These are phyloP conservation scores for Euptelea pleiosperma DNA, from an alignment of 164 flowering plant species.

Conservation along the genomic window DNA sequence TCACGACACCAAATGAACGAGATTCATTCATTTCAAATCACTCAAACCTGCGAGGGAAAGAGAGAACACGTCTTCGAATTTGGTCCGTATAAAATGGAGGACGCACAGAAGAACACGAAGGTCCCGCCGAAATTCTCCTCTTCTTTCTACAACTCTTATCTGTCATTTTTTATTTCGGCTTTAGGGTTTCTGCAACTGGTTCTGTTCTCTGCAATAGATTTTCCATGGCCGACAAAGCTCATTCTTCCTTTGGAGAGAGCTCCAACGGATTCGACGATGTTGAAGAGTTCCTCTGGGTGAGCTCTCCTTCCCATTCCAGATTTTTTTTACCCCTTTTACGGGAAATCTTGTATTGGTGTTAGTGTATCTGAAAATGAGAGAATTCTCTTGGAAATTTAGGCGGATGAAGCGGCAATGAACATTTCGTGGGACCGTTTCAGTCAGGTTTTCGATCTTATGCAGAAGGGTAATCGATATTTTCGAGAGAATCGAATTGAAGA, in stretches of 20 bases:
- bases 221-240: slow-evolving; percentile 3
- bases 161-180: neutral
- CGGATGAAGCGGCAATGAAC: slow-evolving; percentile 37
- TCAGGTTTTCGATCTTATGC: slow-evolving; percentile 52
- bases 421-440: slow-evolving; percentile 44
- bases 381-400: slow-evolving; percentile 37
- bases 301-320: neutral
- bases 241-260: slow-evolving; percentile 12
- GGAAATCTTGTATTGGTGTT: too few species aligned
- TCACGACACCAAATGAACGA: too few species aligned
- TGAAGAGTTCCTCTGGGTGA: slow-evolving; percentile 59
- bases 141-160: too few species aligned
- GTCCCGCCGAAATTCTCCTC: too few species aligned
- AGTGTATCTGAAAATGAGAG: too few species aligned
- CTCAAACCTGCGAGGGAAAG: too few species aligned
- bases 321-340: neutral
- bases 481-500: slow-evolving; percentile 46
- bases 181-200: neutral
- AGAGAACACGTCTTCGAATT: slow-evolving; percentile 45
- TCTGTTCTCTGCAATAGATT: neutral
- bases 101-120: slow-evolving; percentile 30
- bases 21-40: too few species aligned
- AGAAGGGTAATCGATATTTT: slow-evolving; percentile 64
- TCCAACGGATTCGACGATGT: slow-evolving; percentile 49
- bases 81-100: slow-evolving; percentile 52